phyloP scores from a whole-genome alignment of 345 rosid genomes.

The Boechera stricta region DNA sequence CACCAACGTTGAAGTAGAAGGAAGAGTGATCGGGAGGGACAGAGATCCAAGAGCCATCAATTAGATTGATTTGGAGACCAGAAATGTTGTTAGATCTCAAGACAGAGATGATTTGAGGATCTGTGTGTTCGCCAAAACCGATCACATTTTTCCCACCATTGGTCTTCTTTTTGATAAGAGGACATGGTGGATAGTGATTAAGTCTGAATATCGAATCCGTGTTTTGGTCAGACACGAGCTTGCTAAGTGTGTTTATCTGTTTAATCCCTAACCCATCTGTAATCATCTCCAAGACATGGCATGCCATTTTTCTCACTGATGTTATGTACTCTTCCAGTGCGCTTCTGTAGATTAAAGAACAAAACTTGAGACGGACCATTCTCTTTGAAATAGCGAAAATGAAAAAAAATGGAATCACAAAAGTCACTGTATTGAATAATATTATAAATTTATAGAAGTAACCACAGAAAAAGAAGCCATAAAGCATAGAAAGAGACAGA shows the following conservation, averaged over 20 bases:
- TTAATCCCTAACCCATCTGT: constrained; percentile 76
- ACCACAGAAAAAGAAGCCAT: not conserved
- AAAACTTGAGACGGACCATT: not conserved
- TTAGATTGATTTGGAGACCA: constrained; percentile 76
- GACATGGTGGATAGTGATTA: constrained; percentile 78
- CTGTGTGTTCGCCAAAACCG: constrained; percentile 94
- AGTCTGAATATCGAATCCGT: constrained; percentile 76
- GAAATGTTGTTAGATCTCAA: constrained; percentile 83
- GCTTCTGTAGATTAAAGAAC: constrained; percentile 45
- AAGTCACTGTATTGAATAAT: too few relatives aligned
- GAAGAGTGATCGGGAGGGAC: constrained; percentile 77
- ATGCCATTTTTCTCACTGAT: constrained; percentile 67
- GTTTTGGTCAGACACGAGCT: constrained; percentile 65
- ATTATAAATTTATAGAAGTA: too few relatives aligned
- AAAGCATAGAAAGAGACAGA: constrained; percentile 9
- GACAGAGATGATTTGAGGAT: constrained; percentile 87
- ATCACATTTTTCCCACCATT: constrained; percentile 45
- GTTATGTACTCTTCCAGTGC: constrained; percentile 65
- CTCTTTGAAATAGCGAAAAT: too few relatives aligned
- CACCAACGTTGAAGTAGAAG: constrained; percentile 86
- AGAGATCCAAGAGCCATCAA: constrained; percentile 74
- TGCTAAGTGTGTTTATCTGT: constrained; percentile 65
- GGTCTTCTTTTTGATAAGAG: constrained; percentile 21
- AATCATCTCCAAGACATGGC: constrained; percentile 67
- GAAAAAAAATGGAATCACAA: too few relatives aligned